These are phyloP conservation scores for Lentinula lateritia DNA, from an alignment of 768 basidiomycete species.

Conservation along the genomic window DNA sequence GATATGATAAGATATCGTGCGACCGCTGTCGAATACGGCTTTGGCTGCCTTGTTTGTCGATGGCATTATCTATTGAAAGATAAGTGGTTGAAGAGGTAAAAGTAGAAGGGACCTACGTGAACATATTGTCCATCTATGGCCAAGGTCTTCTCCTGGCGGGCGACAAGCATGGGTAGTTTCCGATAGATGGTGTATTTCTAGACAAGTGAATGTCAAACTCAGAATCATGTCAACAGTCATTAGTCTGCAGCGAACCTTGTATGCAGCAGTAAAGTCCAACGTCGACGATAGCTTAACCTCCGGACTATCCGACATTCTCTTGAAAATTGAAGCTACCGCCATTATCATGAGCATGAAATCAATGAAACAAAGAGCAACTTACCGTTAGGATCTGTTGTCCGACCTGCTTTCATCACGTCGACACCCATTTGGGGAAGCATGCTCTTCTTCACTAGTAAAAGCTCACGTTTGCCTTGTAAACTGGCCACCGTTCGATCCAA, in stretches of 20 bases:
- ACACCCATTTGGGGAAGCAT: constrained; percentile 71
- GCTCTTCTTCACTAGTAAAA: constrained; percentile 74
- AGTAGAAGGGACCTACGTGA: constrained; percentile 44
- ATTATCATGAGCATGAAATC: background rate
- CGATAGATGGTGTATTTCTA: constrained; percentile 91
- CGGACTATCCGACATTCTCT: constrained; percentile 73
- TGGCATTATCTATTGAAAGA: constrained; percentile 71
- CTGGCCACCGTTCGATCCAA: constrained; percentile 96
- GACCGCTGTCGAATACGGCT: constrained; percentile 83
- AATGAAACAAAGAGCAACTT: constrained; percentile 11
- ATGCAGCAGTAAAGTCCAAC: constrained; percentile 78
- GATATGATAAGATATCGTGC: constrained; percentile 91
- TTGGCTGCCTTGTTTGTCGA: constrained; percentile 67
- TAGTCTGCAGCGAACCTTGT: constrained; percentile 53
- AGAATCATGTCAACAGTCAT: background rate
- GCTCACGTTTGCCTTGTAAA: constrained; percentile 79
- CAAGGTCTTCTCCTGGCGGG: constrained; percentile 83
- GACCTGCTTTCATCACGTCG: constrained; percentile 57
- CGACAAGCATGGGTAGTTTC: constrained; percentile 91
- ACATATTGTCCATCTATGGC: constrained; percentile 96
- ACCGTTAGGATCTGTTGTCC: constrained; percentile 93
- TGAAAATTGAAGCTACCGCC: constrained; percentile 83
- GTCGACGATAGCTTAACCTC: constrained; percentile 53
- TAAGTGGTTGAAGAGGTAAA: background rate
- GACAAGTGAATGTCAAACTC: background rate